Evolutionary conservation across 805 yeast species (phyloP), one percentile per base, ranked within the genome.

Genomic region (Cyberlindnera maritima): DNA sequence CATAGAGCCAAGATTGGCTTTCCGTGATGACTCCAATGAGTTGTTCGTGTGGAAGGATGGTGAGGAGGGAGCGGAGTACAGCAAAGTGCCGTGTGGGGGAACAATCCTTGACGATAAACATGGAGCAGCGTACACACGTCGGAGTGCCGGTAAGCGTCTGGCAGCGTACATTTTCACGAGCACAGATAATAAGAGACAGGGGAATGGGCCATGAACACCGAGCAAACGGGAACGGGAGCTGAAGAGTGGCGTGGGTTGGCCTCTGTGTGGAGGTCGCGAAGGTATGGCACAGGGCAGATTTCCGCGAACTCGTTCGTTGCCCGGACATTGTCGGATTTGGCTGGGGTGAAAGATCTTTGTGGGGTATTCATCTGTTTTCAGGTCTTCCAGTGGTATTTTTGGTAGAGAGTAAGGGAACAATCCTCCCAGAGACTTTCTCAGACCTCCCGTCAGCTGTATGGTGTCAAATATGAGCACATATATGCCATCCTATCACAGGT

Each of bases 1-100:
- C 61, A 75, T 75, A 4, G 71, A 50, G 8, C 87, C 88, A 23
- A 83, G 60, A 56, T 83, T 83, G 11, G 80, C 50, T 35, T 44
- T 46, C 15, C 52, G 25, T 9, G 31, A 32, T 3, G 46, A 23
- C 17, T 46, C 36, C 12, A 45, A 35, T 9, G 44, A 41, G 19
- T 29, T 21, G 41, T 48, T 48, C 7, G 52, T 41, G 34, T 49
- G 53, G 47, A 43, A 45, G 15, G 47, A 43, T 18, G 44, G 39
- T 8, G 47, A 40, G 33, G 36, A 18, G 4, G 35, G 42, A 20
- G 37, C 10, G 18, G 42, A 28, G 37, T 17, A 38, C 15, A 13
- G 21, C 38, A 17, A 32, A 8, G 39, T 20, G 38, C 26, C 19
- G 29, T n/a, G 41, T 9, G n/a, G 4, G 21, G 31, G 11, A 37